Evolutionary conservation across 2,329 filamentous ascomycete species (phyloP), one percentile per base, ranked within the genome.

Genomic region (Colletotrichum filicis): DNA sequence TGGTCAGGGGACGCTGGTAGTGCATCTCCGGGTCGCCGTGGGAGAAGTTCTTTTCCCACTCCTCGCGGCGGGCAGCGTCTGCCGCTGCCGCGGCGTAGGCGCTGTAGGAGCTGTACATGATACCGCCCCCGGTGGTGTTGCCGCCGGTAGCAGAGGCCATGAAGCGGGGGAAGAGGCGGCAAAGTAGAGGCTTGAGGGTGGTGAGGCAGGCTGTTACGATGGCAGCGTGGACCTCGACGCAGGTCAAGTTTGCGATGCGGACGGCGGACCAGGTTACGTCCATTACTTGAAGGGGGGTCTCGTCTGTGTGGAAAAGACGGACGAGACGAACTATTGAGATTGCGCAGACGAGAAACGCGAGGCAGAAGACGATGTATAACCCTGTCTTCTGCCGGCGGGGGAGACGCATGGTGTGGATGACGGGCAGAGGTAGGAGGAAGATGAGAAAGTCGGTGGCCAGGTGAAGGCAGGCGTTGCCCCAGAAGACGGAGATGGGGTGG

Each of bases 381-480:
- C 81, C 83, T 24, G 83, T 66, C 76, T 86, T 87, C 75, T 87
- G 85, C 9, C 80, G 75, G 16, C 66, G 76, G 1, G 85, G 80
- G 52, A 87, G 81, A n/a, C 82, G 79, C 11, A 87, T 78, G 12
- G 84, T 82, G 77, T 82, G 80, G 6, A 87, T 82, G 26, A 87
- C 80, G 28, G 86, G 79, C 4, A 84, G 77, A 0, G 86, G 86
- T 35, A 88, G 75, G 1, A 77, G 42, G 22, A 77, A 78, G 61
- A 79, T 77, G 19, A 77, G n/a, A 26, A 79, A 75, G 53, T 79
- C 77, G n/a, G 75, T 78, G 26, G 69, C 70, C 6, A 77, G 75
- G 35, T 79, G 76, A 3, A 79, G 55, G 32, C 73, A 75, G 5
- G 76, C 76, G 57, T 76, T 78, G 32, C 66, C 73, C 74, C 78